Conservation (phyloP, 345 rosid genomes). For the Aegle marmelos region DNA sequence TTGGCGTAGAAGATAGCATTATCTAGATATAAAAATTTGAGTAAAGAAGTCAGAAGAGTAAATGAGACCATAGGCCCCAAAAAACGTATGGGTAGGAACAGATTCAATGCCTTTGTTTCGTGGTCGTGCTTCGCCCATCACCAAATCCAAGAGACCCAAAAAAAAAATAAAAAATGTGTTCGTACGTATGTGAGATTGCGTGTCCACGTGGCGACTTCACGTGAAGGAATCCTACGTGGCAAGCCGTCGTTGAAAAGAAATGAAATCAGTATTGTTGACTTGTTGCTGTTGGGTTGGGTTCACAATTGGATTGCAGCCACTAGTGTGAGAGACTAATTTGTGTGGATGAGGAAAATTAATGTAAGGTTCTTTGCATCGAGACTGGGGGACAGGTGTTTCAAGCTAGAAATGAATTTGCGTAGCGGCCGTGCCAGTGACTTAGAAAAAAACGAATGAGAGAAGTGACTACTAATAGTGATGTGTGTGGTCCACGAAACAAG, state of each 20-base stretch:
- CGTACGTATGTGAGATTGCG: no score
- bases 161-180: neutral
- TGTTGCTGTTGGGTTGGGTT: neutral
- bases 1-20: neutral
- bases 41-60: neutral
- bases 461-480: neutral
- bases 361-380: conserved; percentile 6
- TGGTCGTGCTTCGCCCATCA: neutral
- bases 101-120: neutral
- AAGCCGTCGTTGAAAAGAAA: neutral
- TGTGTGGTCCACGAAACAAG: neutral
- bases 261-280: no score
- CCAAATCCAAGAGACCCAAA: neutral
- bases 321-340: neutral
- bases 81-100: neutral
- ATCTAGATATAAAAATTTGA: neutral
- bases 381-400: neutral
- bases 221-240: neutral
- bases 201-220: neutral
- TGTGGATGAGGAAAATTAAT: conserved; percentile 4
- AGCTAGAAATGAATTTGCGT: neutral
- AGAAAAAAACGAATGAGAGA: neutral
- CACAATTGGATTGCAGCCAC: neutral
- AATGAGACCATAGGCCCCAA: neutral
- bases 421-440: neutral